Evolutionary conservation across 306 rosid species (phyloP).

Genomic region (Lablab purpureus): DNA sequence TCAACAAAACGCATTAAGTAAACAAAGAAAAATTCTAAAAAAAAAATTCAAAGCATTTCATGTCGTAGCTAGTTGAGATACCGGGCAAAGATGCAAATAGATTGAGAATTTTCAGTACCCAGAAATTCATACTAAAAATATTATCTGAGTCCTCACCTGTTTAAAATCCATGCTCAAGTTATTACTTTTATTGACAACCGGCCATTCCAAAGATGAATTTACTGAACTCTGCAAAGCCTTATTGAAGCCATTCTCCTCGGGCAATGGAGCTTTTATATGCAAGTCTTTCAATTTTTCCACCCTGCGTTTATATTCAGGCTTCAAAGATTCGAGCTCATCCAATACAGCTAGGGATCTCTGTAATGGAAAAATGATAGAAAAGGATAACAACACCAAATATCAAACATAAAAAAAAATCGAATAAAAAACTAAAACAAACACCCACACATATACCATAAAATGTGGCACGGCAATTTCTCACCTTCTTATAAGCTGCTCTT

Average conservation of each 20-base stretch:
- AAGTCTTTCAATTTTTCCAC: constrained; percentile 64
- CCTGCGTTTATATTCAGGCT: constrained; percentile 65
- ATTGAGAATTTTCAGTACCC: constrained; percentile 14
- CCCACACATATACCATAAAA: constrained; percentile 17
- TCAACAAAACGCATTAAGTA: not conserved
- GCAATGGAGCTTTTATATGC: constrained; percentile 50
- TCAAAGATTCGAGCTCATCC: constrained; percentile 86
- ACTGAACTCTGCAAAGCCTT: constrained; percentile 53
- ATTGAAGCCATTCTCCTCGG: constrained; percentile 50
- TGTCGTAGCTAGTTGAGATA: constrained; percentile 28
- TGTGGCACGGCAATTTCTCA: constrained; percentile 42
- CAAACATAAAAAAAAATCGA: not conserved
- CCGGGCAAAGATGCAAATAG: constrained; percentile 13
- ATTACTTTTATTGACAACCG: constrained; percentile 56
- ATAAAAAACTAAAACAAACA: constrained; percentile 3
- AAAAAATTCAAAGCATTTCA: constrained; percentile 22
- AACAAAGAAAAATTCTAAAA: constrained; percentile 20
- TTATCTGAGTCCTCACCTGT: constrained; percentile 58
- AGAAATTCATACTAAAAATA: constrained; percentile 17
- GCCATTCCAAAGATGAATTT: constrained; percentile 62
- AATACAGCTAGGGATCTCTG: constrained; percentile 68
- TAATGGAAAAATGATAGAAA: constrained; percentile 37
- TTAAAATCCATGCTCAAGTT: constrained; percentile 47
- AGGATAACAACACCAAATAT: constrained; percentile 29
- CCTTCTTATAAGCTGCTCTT: constrained; percentile 69